Evolutionary conservation across 257 asterid genomes (phyloP).

Genomic region (Rubia yunnanensis): DNA sequence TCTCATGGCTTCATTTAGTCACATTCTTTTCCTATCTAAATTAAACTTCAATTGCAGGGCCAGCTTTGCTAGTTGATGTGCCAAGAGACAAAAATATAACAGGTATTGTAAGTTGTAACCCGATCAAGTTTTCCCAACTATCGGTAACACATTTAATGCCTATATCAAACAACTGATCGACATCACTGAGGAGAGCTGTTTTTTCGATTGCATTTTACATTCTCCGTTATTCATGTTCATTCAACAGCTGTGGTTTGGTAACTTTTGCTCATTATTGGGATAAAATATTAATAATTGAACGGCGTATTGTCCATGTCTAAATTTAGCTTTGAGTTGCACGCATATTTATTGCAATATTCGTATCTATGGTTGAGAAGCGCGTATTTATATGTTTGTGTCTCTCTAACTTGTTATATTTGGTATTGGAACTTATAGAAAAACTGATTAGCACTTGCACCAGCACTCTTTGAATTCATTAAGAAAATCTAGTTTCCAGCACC

Average conservation of each 20-base stretch:
- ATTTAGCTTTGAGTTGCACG: neutral
- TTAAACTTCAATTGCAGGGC: conserved; percentile 43
- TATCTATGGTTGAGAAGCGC: neutral
- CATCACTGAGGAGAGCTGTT: neutral
- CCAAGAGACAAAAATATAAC: conserved; percentile 85
- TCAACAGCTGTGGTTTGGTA: neutral
- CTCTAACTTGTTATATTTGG: neutral
- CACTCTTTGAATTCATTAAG: no score
- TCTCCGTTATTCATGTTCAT: neutral
- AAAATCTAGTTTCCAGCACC: neutral
- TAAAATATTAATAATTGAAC: neutral
- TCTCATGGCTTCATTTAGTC: neutral
- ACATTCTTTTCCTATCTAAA: neutral
- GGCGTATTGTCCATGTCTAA: neutral
- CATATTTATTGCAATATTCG: neutral
- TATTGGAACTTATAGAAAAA: neutral
- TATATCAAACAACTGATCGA: neutral
- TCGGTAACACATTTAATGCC: neutral
- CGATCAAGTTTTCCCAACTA: neutral
- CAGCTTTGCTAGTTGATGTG: conserved; percentile 77
- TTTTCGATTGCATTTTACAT: neutral
- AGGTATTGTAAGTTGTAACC: conserved; percentile 33
- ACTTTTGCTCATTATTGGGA: neutral
- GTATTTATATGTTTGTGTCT: neutral
- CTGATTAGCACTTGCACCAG: no score